Base-by-base conservation (phyloP, 257 asterid genomes). In the Primulina tabacum region DNA sequence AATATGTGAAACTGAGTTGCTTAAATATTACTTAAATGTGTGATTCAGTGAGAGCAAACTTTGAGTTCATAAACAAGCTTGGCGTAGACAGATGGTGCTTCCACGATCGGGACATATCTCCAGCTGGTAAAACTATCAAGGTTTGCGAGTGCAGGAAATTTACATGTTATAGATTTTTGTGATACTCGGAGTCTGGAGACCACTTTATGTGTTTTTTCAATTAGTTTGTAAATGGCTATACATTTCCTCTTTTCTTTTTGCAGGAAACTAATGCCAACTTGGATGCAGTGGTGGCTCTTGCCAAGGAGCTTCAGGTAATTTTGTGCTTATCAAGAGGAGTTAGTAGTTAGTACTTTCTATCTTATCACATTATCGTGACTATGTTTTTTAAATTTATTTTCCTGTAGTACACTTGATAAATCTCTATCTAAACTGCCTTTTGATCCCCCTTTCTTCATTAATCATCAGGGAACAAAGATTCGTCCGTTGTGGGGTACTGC, bases 401-500 rank as follows among this genome's bases (percentile, higher is more conserved):
- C 8, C 21, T 50, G 20, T 50, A 5, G 8, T 16, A 4, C 16
- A 14, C 57, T 16, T 50, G 21, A 50, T 16, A 18, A 50, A 47
- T 47, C 20, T 47, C 20, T 50, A 16, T 50, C 21, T 16, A 50
- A 53, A 52, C 18, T 34, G 53, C 60, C 40, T 43, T 24, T 64
- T 17, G 64, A 4, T 50, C 62, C 69, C 10, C 35, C 24, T 37
- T 63, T 21, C 38, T 64, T 17, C 52, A 3, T 59, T 71, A 71
- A 69, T 35, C 68, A 68, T 38, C 67, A 92, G 96, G 96, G 95
- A 47, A 67, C 80, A 60, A 90, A 82, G 82, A 81, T 92, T 70
- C 88, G 74, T 65, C 96, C 92, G 53, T 72, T 94, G 82, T 94
- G 99, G 99, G 99, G 99, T 69, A 94, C 99, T 17, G 88, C 98